Evolutionary conservation across 108 stramenopile genomes (phyloP), one percentile per base, ranked within the genome.

Genomic region (Nitzschia putrida): DNA sequence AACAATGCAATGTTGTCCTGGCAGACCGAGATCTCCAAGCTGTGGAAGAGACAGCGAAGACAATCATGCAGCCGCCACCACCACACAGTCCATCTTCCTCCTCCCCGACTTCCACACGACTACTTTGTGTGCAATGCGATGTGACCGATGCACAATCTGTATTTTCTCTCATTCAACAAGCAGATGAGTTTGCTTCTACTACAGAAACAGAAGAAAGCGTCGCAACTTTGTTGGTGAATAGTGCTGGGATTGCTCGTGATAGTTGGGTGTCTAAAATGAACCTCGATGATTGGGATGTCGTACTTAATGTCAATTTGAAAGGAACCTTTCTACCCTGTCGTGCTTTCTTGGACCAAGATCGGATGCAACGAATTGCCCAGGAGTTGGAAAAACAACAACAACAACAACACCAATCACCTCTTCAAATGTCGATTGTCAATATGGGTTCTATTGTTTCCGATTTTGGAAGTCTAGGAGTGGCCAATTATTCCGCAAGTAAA

Each of bases 221-320:
- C 39, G 83, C 83, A 42, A 82, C 87, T 5, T 72, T 91, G 29
- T 57, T 91, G 9, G 84, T 93, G 14, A 88, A 93, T 65, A 80
- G 84, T 71, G 91, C 91, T 39, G 91, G 91, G 26, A 88, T 93
- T 23, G 87, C 88, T 34, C 76, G 82, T 22, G 91, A 93, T 75
- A 76, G 57, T 49, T 77, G 82, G 79, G 67, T 80, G 34, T 45
- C 69, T 7, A 64, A 87, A 37, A 93, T 96, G 89, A 88, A 80
- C 54, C 69, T 87, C 21, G 80, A 83, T 9, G 79, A 86, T 37
- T 87, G 86, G 86, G 78, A 87, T 20, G 68, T 69, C 58, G 88
- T 80, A 25, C 83, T 94, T 41, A 88, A 96, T 81, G 74, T 96
- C 57, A 96, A 96, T 73, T 68, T 96, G 18, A 76, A 79, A 55